These are phyloP conservation scores for Penicillium freii DNA, from an alignment of 2,329 filamentous ascomycete genomes.

Conservation along the genomic window DNA sequence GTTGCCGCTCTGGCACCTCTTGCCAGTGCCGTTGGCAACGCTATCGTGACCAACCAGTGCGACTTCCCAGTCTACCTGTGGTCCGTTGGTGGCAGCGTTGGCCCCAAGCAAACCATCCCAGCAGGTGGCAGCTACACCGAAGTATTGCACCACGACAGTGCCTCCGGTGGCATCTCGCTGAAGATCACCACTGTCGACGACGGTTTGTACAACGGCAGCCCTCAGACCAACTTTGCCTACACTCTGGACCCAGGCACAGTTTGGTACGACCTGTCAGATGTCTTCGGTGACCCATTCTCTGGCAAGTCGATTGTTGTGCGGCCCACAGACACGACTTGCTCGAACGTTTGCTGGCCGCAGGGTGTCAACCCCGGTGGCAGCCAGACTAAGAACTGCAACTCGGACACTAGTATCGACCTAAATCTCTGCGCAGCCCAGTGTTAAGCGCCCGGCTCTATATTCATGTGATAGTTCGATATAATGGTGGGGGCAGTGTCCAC, in stretches of 20 bases:
- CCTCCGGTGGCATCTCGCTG: conserved; percentile 43
- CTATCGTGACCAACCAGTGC: conserved; percentile 43
- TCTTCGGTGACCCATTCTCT: conserved; percentile 44
- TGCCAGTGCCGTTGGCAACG: conserved; percentile 37
- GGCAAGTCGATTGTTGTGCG: conserved; percentile 27
- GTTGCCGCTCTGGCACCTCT: conserved; percentile 35
- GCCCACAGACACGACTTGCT: conserved; percentile 26
- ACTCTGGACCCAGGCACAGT: conserved; percentile 37
- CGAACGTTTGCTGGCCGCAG: conserved; percentile 33
- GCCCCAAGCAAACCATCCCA: conserved; percentile 31
- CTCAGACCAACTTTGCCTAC: conserved; percentile 45
- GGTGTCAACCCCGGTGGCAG: conserved; percentile 32
- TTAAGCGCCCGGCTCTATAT: conserved; percentile 10
- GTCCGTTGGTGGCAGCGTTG: conserved; percentile 36
- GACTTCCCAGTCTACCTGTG: conserved; percentile 38
- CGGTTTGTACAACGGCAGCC: conserved; percentile 37
- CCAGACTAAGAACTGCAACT: conserved; percentile 32
- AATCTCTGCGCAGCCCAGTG: conserved; percentile 32
- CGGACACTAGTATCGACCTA: conserved; percentile 28
- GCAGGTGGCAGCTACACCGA: conserved; percentile 38
- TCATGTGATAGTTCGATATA: not conserved
- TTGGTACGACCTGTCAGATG: conserved; percentile 46
- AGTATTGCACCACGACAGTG: conserved; percentile 34
- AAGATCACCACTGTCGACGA: conserved; percentile 41
- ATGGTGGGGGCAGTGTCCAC: not conserved